Percentiles rank a stretch among this genome's conserved stretches.
Conservation (phyloP, 2,329 filamentous ascomycete species). For the Hansfordia pulvinata region DNA sequence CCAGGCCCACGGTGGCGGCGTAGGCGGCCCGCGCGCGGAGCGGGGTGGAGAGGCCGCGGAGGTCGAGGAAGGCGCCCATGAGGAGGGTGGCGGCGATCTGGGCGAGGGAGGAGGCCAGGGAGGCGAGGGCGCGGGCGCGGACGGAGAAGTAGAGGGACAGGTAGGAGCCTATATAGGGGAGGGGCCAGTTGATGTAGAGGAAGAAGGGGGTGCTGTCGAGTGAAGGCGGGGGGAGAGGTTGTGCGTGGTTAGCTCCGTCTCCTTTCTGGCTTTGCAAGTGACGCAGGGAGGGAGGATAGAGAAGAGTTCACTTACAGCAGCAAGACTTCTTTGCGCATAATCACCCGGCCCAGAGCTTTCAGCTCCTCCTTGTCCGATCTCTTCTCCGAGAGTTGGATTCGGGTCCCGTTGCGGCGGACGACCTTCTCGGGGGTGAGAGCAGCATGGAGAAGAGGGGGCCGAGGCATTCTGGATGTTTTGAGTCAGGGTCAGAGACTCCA, state of each 20-base stretch:
- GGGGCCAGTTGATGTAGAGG: constrained; percentile 9
- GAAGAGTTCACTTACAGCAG: too few relatives aligned
- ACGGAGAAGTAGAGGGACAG: constrained; percentile 10
- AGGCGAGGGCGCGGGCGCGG: constrained; percentile 8
- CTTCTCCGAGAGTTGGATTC: constrained; percentile 3
- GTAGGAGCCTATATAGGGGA: constrained; percentile 8
- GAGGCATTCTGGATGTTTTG: too few relatives aligned
- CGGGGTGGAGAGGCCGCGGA: constrained; percentile 7
- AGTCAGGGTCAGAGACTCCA: too few relatives aligned
- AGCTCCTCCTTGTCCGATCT: constrained; percentile 5
- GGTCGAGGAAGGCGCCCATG: constrained; percentile 14
- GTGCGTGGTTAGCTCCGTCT: too few relatives aligned
- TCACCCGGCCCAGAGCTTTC: too few relatives aligned
- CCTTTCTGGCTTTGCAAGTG: too few relatives aligned
- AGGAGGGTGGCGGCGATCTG: constrained; percentile 11
- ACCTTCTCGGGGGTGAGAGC: constrained; percentile 4
- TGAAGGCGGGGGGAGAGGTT: too few relatives aligned
- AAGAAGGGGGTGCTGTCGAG: constrained; percentile 6
- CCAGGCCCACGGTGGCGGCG: constrained; percentile 11
- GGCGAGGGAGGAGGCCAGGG: constrained; percentile 11
- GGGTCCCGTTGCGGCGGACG: constrained; percentile 2
- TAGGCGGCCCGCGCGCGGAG: constrained; percentile 10
- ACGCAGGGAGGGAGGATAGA: too few relatives aligned
- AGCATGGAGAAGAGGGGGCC: too few relatives aligned
- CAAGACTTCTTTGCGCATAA: too few relatives aligned